Percentiles rank a stretch among this genome's conserved stretches.
phyloP scores from a whole-genome alignment of 2,329 filamentous ascomycete species.

The Fusarium sacchari region DNA sequence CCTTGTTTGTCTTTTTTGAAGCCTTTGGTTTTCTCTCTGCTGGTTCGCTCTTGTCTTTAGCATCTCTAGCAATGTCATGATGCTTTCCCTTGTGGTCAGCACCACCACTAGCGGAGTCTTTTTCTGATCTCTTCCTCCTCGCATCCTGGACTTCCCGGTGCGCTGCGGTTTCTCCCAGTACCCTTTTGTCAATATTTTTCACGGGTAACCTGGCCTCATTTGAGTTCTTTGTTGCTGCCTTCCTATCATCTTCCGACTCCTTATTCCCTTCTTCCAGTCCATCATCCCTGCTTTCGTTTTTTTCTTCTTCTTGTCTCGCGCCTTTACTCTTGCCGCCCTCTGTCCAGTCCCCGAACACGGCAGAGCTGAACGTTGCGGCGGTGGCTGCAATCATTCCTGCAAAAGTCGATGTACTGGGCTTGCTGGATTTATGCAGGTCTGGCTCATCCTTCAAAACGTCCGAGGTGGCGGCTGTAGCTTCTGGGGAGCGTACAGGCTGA shows the following conservation, averaged over 20 bases:
- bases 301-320: slow-evolving; percentile 44
- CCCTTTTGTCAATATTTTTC: slow-evolving; percentile 18
- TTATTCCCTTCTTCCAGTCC: neutral
- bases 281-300: neutral
- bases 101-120: slow-evolving; percentile 45
- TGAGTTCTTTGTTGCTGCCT: neutral
- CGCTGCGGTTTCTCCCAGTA: slow-evolving; percentile 43
- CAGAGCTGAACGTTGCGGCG: slow-evolving; percentile 41
- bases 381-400: slow-evolving; percentile 24
- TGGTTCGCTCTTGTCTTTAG: neutral
- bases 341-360: slow-evolving; percentile 41
- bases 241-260: neutral
- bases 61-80: slow-evolving; percentile 7
- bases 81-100: slow-evolving; percentile 15
- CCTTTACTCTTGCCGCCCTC: slow-evolving; percentile 49
- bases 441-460: neutral
- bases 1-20: neutral
- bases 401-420: slow-evolving; percentile 10
- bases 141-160: neutral
- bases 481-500: neutral
- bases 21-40: neutral
- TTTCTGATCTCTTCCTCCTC: slow-evolving; percentile 5
- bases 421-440: neutral
- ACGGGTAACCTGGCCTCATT: neutral
- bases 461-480: neutral